Base-by-base conservation (phyloP, 805 yeast species). In the Kregervanrija delftensis region DNA sequence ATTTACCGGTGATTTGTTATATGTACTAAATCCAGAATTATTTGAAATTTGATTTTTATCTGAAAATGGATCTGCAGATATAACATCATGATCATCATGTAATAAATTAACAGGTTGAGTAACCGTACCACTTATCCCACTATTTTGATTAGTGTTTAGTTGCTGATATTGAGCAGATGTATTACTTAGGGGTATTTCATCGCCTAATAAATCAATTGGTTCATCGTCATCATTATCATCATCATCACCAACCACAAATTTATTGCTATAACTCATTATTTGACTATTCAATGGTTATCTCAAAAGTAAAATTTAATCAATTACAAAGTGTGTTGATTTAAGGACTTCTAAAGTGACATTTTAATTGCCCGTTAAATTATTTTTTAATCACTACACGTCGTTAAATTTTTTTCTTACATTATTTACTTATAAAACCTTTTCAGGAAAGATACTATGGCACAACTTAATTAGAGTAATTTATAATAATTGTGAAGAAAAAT, bases 161-260 rank as follows among this genome's bases (percentile, higher is more conserved):
- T 22, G 30, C 28, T 17, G 34, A 14, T 11, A 32, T 13, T 14
- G 36, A 34, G 41, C n/a, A 28, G 11, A 32, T 8, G 11, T 31
- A 14, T n/a, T 32, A 30, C 33, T 38, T 4, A 41, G 44, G 12
- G 9, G 11, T 5, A 8, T 10, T 35, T 45, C 49, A 15, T 52
- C 59, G n/a, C 48, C 45, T 13, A 52, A 53, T 31, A 49, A 44
- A 17, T 56, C 55, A 17, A 53, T 48, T 5, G 49, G 43, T 2
- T 45, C 52, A 13, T 41, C 36, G 31, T 51, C 58, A 41, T 49
- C n/a, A 12, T 30, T 33, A 22, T 34, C 39, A 11, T 42, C 47
- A 17, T 47, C 53, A 43, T 45, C 50, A 8, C 46, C 49, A 15
- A 50, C 41, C 9, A 50, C 37, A 31, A 50, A 50, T 12, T 48